phyloP scores from a whole-genome alignment of 352 stramenopile genomes.

The Phytophthora brassicae region DNA sequence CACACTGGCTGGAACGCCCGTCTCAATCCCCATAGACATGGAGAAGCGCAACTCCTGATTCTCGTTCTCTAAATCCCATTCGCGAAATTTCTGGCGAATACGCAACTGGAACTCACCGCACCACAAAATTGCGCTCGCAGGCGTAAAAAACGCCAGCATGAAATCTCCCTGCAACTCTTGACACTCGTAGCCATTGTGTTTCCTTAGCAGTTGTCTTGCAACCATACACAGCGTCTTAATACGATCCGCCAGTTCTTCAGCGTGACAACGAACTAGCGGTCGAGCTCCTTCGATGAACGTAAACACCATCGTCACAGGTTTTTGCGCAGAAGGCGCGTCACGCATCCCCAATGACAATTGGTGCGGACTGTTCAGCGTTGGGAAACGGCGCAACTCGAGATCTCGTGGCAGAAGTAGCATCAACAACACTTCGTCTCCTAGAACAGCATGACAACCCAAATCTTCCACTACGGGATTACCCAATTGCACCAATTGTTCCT shows the following conservation, averaged over 20 bases:
- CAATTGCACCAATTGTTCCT: slow-evolving; percentile 85
- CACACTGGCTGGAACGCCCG: slow-evolving; percentile 78
- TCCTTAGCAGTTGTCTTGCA: slow-evolving; percentile 68
- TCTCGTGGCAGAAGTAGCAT: slow-evolving; percentile 82
- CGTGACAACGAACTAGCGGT: slow-evolving; percentile 78
- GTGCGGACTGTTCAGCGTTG: slow-evolving; percentile 68
- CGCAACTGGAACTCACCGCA: slow-evolving; percentile 84
- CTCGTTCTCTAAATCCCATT: slow-evolving; percentile 75
- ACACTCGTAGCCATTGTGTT: slow-evolving; percentile 88
- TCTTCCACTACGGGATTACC: slow-evolving; percentile 90
- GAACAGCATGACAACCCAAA: slow-evolving; percentile 69
- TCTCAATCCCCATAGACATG: slow-evolving; percentile 89
- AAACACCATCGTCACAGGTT: slow-evolving; percentile 87
- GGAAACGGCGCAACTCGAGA: slow-evolving; percentile 74
- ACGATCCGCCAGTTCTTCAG: slow-evolving; percentile 79
- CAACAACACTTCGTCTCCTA: slow-evolving; percentile 73
- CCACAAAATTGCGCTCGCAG: slow-evolving; percentile 78
- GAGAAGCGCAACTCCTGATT: slow-evolving; percentile 83
- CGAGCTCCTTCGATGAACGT: slow-evolving; percentile 88
- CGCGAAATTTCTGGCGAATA: slow-evolving; percentile 74
- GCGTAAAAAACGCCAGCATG: slow-evolving; percentile 89
- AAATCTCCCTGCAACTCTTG: slow-evolving; percentile 89
- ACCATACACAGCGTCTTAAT: slow-evolving; percentile 86
- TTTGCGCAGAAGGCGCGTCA: slow-evolving; percentile 75
- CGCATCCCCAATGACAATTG: slow-evolving; percentile 81